Conservation (phyloP, 345 rosid species). For the Leavenworthia alabamica region DNA sequence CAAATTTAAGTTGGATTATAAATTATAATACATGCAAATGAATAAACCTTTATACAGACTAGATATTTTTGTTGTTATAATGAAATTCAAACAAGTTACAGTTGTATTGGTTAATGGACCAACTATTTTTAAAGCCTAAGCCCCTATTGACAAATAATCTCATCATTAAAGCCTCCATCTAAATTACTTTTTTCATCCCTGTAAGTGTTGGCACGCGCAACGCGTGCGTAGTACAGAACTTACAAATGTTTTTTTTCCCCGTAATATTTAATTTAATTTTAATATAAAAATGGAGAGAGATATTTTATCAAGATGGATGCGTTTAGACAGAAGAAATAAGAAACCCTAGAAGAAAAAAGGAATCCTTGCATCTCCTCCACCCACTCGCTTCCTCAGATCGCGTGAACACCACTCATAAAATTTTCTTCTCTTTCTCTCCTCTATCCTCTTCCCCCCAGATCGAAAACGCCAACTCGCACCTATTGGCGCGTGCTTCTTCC, state of each 20-base stretch:
- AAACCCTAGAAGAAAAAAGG: constrained; percentile 21
- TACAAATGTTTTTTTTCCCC: neutral
- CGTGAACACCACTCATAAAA: constrained; percentile 26
- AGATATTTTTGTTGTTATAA: too few species aligned
- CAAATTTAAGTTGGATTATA: too few species aligned
- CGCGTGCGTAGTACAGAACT: constrained; percentile 23
- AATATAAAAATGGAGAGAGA: neutral
- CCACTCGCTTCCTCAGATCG: constrained; percentile 33
- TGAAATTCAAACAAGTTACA: too few species aligned
- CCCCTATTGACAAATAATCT: too few species aligned
- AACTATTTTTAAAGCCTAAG: neutral
- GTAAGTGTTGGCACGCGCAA: constrained; percentile 31
- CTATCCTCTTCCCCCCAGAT: constrained; percentile 15
- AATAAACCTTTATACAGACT: too few species aligned
- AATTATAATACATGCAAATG: too few species aligned
- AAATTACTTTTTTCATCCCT: neutral
- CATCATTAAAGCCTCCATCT: constrained; percentile 16
- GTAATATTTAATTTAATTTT: too few species aligned
- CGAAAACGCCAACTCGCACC: constrained; percentile 33
- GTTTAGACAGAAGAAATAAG: constrained; percentile 14
- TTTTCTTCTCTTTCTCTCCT: constrained; percentile 4
- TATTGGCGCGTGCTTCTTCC: constrained; percentile 29
- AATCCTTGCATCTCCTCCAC: constrained; percentile 14
- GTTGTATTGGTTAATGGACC: too few species aligned
- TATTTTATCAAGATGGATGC: neutral